A percentile compares a stretch with the other conserved stretches of the same genome.
phyloP scores from a whole-genome alignment of 768 basidiomycete genomes.

The Leccinum subtestaceum region DNA sequence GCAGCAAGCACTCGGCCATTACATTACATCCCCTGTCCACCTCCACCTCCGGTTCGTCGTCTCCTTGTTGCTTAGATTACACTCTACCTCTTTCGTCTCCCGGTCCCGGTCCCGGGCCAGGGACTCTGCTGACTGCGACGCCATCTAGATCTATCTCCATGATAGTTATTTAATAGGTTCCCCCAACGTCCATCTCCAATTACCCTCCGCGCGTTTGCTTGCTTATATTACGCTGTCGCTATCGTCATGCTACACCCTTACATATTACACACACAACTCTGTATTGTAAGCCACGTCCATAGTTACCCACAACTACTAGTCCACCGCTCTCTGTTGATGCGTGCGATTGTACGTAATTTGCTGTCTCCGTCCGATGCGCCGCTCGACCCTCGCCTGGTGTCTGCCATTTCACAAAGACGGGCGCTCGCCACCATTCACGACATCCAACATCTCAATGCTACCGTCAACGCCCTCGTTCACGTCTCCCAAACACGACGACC shows the following conservation, averaged over 20 bases:
- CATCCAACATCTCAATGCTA: slow-evolving; percentile 30
- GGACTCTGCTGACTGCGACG: not conserved
- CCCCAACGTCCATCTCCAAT: not conserved
- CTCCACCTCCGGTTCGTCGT: not conserved
- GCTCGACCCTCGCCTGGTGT: not conserved
- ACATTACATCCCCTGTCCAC: not conserved
- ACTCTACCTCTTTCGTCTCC: no score
- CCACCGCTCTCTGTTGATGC: slow-evolving; percentile 19
- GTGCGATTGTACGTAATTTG: not conserved
- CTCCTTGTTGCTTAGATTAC: not conserved
- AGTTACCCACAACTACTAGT: slow-evolving; percentile 24
- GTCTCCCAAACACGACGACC: slow-evolving; percentile 8
- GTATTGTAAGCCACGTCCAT: slow-evolving; percentile 21
- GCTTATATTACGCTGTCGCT: slow-evolving; percentile 18
- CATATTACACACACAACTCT: slow-evolving; percentile 3
- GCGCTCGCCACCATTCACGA: not conserved
- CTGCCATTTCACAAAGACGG: not conserved
- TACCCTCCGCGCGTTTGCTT: slow-evolving; percentile 10
- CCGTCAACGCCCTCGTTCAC: slow-evolving; percentile 56
- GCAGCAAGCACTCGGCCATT: not conserved
- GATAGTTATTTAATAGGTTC: slow-evolving; percentile 13
- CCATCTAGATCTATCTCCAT: slow-evolving; percentile 18
- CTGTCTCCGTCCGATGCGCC: not conserved
- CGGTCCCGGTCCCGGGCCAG: not conserved
- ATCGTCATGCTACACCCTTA: slow-evolving; percentile 1